phyloP scores from a whole-genome alignment of 106 monocot species.

The Vanilla planifolia region DNA sequence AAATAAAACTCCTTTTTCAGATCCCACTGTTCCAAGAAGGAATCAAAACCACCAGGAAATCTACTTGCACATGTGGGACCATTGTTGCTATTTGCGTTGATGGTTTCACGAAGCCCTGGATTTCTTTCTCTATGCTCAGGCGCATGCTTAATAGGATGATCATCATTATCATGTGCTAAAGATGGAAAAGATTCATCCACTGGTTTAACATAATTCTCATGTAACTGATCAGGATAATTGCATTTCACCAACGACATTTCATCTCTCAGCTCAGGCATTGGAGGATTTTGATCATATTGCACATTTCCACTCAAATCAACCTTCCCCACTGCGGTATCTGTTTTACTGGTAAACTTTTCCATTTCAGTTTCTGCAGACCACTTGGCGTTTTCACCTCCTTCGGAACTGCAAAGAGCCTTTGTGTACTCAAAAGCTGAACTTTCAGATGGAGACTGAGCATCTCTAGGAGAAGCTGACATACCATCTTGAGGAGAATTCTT shows the following conservation, averaged over 20 bases:
- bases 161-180: neutral
- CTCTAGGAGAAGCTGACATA: conserved; percentile 9
- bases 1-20: conserved; percentile 66
- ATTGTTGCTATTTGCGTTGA: conserved; percentile 14
- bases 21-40: conserved; percentile 74
- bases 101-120: neutral
- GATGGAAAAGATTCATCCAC: conserved; percentile 6
- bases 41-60: conserved; percentile 80
- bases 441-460: conserved; percentile 7
- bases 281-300: neutral
- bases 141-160: neutral
- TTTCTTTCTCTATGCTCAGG: conserved; percentile 8
- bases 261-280: neutral
- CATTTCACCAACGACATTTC: neutral
- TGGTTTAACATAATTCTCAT: conserved; percentile 5
- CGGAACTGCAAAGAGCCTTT: conserved; percentile 3
- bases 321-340: neutral
- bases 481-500: conserved; percentile 16
- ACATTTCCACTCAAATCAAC: conserved; percentile 4
- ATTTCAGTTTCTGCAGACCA: conserved; percentile 10
- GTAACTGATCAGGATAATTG: conserved; percentile 4
- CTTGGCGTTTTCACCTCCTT: conserved; percentile 9
- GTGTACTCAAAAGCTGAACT: conserved; percentile 1
- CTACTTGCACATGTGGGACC: conserved; percentile 65
- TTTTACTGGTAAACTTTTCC: conserved; percentile 8